Evolutionary conservation across 768 basidiomycete species (phyloP), one percentile per base, ranked within the genome.

Genomic region (Chalciporus pseudorubinellus): DNA sequence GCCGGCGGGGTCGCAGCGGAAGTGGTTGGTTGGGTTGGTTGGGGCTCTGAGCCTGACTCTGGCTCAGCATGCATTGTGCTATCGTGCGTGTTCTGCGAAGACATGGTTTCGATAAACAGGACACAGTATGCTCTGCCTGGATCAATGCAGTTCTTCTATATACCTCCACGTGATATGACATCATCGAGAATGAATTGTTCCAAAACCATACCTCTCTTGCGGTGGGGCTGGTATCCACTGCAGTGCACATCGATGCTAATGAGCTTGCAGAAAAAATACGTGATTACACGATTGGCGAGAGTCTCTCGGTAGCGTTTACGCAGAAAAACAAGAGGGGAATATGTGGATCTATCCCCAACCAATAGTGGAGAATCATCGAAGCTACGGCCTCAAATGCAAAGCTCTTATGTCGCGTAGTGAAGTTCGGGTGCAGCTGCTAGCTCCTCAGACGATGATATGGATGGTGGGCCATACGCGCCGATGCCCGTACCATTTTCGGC

Each of bases 401-500:
- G 39, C 29, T 41, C 42, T 42, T 41, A 46, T 24, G 45, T 7
- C 9, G 39, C 31, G 44, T 52, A 45, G n/a, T 31, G 16, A 43
- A 58, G 29, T 36, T 61, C 59, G 6, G 61, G 54, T 9, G 22
- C 22, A 38, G 45, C 43, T 36, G 19, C 26, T 3, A 60, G 49
- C n/a, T 68, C 68, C 46, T 66, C 68, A 2, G 68, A 66, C 24
- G 56, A 56, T 20, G 51, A 52, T 45, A 56, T 41, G 20, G 58
- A 59, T 19, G 58, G 54, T 8, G 59, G 51, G 24, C 34, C 48
- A 45, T 43, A 52, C 26, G 14, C 38, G 24, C 43, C 49, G n/a
- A 58, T 11, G 10, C 62, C 59, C 18, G 58, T 56, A 52, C 71
- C 51, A 71, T 74, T 55, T 62, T 72, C 34, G 63, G 67, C 72